Evolutionary conservation across 2,329 filamentous ascomycete genomes (phyloP), one percentile per base, ranked within the genome.

Genomic region (Pseudopyricularia javanii): DNA sequence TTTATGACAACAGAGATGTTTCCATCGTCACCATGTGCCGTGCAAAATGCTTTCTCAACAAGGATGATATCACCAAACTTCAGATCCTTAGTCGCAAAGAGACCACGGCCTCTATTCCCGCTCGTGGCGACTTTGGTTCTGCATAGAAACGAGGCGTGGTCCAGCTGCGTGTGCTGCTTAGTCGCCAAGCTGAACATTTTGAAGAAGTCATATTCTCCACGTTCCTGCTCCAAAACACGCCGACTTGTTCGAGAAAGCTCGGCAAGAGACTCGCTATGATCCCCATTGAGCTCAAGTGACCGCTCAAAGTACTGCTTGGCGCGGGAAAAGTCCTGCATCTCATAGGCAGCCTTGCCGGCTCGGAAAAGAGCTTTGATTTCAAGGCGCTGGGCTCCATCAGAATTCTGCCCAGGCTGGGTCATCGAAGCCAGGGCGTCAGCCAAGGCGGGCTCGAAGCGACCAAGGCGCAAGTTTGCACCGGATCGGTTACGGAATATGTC

Each of bases 261-360:
- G 8, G 22, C 4, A 12, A 12, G 20, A 5, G 37, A 22, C 8
- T 43, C 20, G 3, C 22, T 15, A 12, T 45, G 40, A 14, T 45
- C 7, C 4, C 6, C 7, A 11, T 45, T 20, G 9, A 45, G 20
- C 20, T 26, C 20, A 26, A 45, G 40, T 5, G 40, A 17, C 3
- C 4, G 20, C 14, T 45, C 40, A 7, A 45, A 45, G 6, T 26
- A 12, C 40, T 26, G 32, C 15, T 51, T 50, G 2, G 56, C 56
- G 47, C n/a, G 20, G 20, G 24, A 4, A 52, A 56, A 57, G n/a
- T 52, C 50, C 3, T 26, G 33, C 49, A 57, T 30, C 20, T 52
- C 45, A 34, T 57, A 57, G 17, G 56, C 37, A 4, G 56, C 56
- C 20, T 35, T 49, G 43, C 54, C 56, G 8, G 56, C 56, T 11